Evolutionary conservation across 139 green algal species (phyloP), one percentile per base, ranked within the genome.

Genomic region (Helicosporidium sp.): DNA sequence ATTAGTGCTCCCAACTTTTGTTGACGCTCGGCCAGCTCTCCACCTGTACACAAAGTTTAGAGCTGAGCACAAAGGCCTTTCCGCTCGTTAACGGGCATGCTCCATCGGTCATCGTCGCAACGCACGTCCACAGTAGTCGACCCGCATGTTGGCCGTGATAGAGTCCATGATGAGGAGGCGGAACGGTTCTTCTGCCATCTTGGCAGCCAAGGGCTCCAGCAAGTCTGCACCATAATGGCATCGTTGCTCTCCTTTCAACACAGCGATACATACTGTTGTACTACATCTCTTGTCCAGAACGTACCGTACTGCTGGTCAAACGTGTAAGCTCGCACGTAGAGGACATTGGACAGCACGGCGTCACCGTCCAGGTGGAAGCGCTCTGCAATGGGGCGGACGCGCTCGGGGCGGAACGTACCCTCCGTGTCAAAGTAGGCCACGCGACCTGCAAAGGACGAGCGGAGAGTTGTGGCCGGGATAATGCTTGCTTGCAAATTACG

Each of bases 381-480:
- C 41, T 78, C 62, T 5, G 87, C 84, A 55, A 97, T 93, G 26
- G 71, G 26, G 5, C 49, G 57, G 17, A 96, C 63, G 31, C 79
- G 58, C 57, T 93, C 73, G 2, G 82, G 76, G 3, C 85, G 53
- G 66, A 95, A 95, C 10, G 80, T 82, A 24, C 81, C 80, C 60
- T 96, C 87, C n/a, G 84, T 91, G 71, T 95, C 85, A 45, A 93
- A 79, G 52, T 69, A 83, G 1, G 75, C 80, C 29, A 83, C 76
- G 41, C 74, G 57, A 26, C 60, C 60, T 0, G 48, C 53, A n/a
- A n/a, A n/a, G n/a, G n/a, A n/a, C n/a, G n/a, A n/a, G n/a, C n/a
- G n/a, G n/a, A n/a, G n/a, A n/a, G n/a, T n/a, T n/a, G n/a, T n/a
- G n/a, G n/a, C n/a, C n/a, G n/a, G n/a, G n/a, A n/a, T n/a, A n/a